phyloP scores from a whole-genome alignment of 2,329 filamentous ascomycete genomes.

The Aspergillus ibericus region DNA sequence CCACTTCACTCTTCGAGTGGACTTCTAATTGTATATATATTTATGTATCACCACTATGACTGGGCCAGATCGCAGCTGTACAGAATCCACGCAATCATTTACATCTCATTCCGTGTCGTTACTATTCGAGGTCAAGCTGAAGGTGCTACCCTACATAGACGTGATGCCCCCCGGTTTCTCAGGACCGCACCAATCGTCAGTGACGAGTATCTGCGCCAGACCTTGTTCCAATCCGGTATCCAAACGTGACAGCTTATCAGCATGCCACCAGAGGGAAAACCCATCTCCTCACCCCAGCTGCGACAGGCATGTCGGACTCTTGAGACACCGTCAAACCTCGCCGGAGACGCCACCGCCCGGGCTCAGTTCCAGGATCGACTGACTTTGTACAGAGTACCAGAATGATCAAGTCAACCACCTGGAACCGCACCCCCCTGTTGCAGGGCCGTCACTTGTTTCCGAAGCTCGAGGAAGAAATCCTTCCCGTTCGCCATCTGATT shows the following conservation, averaged over 20 bases:
- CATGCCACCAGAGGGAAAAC: slow-evolving; percentile 10
- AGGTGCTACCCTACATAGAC: background rate
- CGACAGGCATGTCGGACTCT: background rate
- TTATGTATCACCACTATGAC: background rate
- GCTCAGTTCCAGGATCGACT: slow-evolving; percentile 4
- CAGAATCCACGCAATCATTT: background rate
- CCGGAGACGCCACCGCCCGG: background rate
- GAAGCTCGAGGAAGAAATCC: slow-evolving; percentile 52
- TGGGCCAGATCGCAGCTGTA: background rate
- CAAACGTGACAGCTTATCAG: slow-evolving; percentile 12
- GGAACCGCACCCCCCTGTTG: slow-evolving; percentile 38
- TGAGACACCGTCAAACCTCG: background rate
- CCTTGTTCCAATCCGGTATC: background rate
- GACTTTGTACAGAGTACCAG: background rate
- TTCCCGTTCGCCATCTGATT: slow-evolving; percentile 51
- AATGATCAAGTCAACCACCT: slow-evolving; percentile 31
- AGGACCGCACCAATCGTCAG: background rate
- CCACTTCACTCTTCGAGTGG: background rate
- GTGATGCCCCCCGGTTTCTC: background rate
- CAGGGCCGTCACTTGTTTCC: slow-evolving; percentile 47
- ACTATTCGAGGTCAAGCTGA: background rate
- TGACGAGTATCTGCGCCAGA: background rate
- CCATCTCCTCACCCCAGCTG: background rate
- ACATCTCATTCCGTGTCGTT: background rate
- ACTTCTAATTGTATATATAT: background rate